These are phyloP conservation scores for Quercus phellos DNA, from an alignment of 331 rosid species.

Conservation along the genomic window DNA sequence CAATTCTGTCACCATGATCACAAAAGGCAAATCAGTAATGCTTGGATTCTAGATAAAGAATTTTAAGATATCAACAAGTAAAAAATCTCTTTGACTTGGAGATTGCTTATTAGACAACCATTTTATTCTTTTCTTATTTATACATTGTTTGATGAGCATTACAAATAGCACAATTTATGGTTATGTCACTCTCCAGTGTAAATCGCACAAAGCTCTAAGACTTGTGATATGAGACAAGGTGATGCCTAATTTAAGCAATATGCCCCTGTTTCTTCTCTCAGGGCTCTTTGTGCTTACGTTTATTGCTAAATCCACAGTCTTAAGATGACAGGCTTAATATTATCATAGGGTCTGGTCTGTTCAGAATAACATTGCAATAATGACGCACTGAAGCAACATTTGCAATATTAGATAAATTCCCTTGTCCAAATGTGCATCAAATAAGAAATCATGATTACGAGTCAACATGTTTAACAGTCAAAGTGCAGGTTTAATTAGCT, in stretches of 20 bases:
- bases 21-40: not conserved
- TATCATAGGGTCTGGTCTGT: not conserved
- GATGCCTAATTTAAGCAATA: not conserved
- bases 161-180: not conserved
- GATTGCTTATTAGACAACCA: not conserved
- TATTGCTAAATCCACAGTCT: not conserved
- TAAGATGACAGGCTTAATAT: not conserved
- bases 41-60: not conserved
- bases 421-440: not conserved
- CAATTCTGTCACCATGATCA: conserved; percentile 52
- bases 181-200: not conserved
- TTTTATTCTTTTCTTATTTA: not conserved
- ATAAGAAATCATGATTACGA: too few relatives aligned
- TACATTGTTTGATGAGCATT: not conserved
- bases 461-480: not conserved
- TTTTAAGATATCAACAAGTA: not conserved
- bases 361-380: not conserved
- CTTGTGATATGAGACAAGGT: not conserved
- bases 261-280: not conserved
- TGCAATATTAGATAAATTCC: conserved; percentile 1
- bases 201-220: not conserved
- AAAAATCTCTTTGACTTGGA: not conserved
- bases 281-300: not conserved
- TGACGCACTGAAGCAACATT: not conserved
- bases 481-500: not conserved